Base-by-base conservation (phyloP, 768 basidiomycete species). In the Gelatoporia subvermispora region DNA sequence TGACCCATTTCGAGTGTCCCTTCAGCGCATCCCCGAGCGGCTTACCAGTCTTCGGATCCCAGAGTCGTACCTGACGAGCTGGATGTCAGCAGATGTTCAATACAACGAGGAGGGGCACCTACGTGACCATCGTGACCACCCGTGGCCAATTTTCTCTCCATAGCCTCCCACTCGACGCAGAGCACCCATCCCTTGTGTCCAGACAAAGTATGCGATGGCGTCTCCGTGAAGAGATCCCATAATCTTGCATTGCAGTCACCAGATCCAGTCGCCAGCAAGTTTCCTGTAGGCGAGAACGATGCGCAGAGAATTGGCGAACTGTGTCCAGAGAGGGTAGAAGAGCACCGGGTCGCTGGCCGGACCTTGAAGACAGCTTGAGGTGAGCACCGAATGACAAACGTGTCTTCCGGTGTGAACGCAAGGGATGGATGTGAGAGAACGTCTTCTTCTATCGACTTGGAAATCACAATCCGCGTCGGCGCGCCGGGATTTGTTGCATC, bases 141-240 rank as follows among this genome's bases (percentile, higher is more conserved):
- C 3, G 90, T 93, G 0, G 94, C 95, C 13, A 98, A 69, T 58
- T 84, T 85, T 38, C 93, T 72, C 62, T 97, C 94, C 74, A 89
- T 77, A 0, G 89, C 88, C 59, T 97, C 93, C 94, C 95, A 99
- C 61, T 97, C 96, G 4, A 93, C 89, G 57, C 93, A 97, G 2
- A 98, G 75, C 1, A 99, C 93, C 95, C 94, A 97, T 0, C 93
- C 94, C 56, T 83, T 82, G 61, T 99, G 96, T 0, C 96, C 96
- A 0, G 77, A 68, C 16, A 98, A 75, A 13, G 84, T 85, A 62
- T 90, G 86, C 35, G 88, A 90, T 1, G 96, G 95, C 5, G 82
- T 86, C 65, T 98, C 96, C 0, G 89, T 95, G 60, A 86, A 79
- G 42, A 98, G 78, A 66, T 98, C 87, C 96, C 96, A 98, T 20